These are phyloP conservation scores for Perilla frutescens DNA, from an alignment of 257 asterid species.

Conservation along the genomic window DNA sequence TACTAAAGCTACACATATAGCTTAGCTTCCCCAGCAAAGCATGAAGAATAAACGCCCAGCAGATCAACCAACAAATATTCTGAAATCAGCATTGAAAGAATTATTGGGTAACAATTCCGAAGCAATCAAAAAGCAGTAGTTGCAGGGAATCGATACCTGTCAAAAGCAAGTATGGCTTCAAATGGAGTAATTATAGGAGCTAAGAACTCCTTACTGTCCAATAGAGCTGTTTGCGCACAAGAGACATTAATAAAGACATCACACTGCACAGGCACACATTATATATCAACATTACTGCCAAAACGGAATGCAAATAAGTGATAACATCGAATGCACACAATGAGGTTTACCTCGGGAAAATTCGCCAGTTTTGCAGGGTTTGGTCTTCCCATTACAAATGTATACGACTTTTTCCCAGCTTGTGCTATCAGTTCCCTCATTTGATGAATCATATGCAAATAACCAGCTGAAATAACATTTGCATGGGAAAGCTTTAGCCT, in stretches of 20 bases:
- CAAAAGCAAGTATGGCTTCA: conserved; percentile 92
- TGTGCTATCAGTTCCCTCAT: conserved; percentile 75
- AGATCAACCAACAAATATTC: not conserved
- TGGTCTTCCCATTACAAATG: conserved; percentile 95
- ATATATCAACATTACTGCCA: conserved; percentile 27
- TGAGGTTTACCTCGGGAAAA: conserved; percentile 81
- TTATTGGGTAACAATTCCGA: conserved; percentile 25
- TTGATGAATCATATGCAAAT: conserved; percentile 87
- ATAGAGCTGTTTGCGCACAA: conserved; percentile 89
- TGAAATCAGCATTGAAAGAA: not conserved
- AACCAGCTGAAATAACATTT: conserved; percentile 73
- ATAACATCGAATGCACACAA: not conserved
- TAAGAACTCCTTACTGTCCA: conserved; percentile 96
- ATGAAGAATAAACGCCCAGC: conserved; percentile 14
- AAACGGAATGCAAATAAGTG: conserved; percentile 6
- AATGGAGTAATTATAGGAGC: conserved; percentile 97
- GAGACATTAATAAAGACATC: conserved; percentile 85
- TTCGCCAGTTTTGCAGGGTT: conserved; percentile 97
- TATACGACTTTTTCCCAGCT: conserved; percentile 92
- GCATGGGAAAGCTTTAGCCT: conserved; percentile 35
- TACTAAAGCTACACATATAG: conserved; percentile 13
- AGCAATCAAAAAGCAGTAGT: conserved; percentile 20
- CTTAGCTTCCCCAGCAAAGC: conserved; percentile 18
- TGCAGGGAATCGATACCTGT: conserved; percentile 52
- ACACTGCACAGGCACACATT: conserved; percentile 59